Evolutionary conservation across 495 filamentous ascomycete genomes (phyloP).

Genomic region (Annulohypoxylon nitens): DNA sequence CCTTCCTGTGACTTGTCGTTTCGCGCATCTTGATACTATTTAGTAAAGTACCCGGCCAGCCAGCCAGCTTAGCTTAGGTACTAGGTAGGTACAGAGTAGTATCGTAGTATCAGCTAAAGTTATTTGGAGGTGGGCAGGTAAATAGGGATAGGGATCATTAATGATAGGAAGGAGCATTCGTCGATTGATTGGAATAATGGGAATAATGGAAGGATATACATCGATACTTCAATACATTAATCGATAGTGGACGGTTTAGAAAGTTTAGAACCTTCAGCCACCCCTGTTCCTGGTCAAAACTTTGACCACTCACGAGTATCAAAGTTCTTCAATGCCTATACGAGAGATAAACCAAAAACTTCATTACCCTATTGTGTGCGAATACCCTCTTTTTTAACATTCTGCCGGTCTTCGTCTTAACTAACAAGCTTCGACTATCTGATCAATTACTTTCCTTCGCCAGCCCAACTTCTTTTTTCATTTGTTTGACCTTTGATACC

Average conservation of each 20-base stretch:
- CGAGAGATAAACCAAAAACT: conserved; percentile 34
- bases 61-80: neutral
- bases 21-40: conserved; percentile 7
- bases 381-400: conserved; percentile 45
- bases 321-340: conserved; percentile 47
- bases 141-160: conserved; percentile 1
- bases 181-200: neutral
- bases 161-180: too few species aligned
- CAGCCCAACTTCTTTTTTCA: conserved; percentile 30
- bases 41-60: neutral
- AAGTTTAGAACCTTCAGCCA: conserved; percentile 1
- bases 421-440: conserved; percentile 38
- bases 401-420: conserved; percentile 45
- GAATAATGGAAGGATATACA: neutral
- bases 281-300: conserved; percentile 31
- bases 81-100: neutral
- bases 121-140: conserved; percentile 1
- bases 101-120: neutral
- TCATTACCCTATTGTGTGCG: conserved; percentile 47
- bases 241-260: conserved; percentile 9
- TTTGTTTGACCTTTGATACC: conserved; percentile 49
- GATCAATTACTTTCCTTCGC: conserved; percentile 41
- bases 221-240: neutral
- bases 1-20: neutral
- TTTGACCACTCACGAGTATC: conserved; percentile 27